Conservation (phyloP, 2,329 filamentous ascomycete species). For the Escovopsis sp. region DNA sequence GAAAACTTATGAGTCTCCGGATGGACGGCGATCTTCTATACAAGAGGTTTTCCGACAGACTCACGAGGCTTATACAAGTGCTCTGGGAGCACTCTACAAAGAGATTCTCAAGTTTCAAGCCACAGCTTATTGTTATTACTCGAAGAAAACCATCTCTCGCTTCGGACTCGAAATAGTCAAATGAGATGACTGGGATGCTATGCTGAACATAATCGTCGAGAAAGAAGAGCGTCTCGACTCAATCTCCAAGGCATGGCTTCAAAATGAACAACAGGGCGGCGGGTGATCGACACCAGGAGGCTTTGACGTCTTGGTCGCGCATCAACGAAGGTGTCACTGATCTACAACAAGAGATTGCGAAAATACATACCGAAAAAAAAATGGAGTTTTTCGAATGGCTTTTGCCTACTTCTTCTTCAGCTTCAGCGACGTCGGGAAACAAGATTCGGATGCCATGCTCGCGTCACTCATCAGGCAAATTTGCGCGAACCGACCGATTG, state of each 20-base stretch:
- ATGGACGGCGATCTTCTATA: not conserved
- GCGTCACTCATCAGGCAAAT: constrained; percentile 1
- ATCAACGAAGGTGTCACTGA: not conserved
- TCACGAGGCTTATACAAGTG: not conserved
- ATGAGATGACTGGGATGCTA: not conserved
- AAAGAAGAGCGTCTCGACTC: not conserved
- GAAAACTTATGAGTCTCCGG: not conserved
- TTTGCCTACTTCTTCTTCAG: not conserved
- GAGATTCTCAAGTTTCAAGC: constrained; percentile 1
- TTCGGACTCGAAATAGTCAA: not conserved
- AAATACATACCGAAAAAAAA: not conserved
- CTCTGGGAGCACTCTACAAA: not conserved
- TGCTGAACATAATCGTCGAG: not conserved
- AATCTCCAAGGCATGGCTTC: not conserved
- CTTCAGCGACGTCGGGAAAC: not conserved
- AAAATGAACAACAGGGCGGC: not conserved
- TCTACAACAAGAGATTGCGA: not conserved
- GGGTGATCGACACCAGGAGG: not conserved
- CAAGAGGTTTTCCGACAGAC: not conserved
- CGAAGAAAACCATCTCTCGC: not conserved
- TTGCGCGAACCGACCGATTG: not conserved
- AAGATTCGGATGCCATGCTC: not conserved
- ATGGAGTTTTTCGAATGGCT: not conserved
- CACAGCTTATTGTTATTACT: not conserved
- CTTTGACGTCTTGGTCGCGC: too few relatives aligned